phyloP scores from a whole-genome alignment of 768 basidiomycete species.

The Boletus reticuloceps region DNA sequence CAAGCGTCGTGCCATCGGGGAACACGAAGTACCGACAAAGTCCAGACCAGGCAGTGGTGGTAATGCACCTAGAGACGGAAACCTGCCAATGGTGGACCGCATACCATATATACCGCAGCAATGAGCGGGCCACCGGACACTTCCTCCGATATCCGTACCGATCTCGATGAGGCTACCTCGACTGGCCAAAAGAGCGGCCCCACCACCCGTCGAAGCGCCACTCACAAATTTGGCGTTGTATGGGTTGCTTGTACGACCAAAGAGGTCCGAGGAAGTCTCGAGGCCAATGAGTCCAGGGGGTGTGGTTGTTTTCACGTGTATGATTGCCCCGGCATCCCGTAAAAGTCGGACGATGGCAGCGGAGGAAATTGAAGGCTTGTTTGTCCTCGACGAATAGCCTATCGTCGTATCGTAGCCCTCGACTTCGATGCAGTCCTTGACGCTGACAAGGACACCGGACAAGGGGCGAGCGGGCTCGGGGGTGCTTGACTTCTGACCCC shows the following conservation, averaged over 20 bases:
- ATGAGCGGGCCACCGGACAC: constrained; percentile 46
- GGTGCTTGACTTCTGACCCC: not conserved
- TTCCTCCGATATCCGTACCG: constrained; percentile 50
- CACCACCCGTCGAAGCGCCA: constrained; percentile 54
- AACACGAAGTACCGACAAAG: constrained; percentile 34
- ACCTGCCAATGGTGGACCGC: constrained; percentile 38
- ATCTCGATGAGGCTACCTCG: constrained; percentile 46
- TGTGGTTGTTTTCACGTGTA: constrained; percentile 41
- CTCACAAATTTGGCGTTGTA: constrained; percentile 39
- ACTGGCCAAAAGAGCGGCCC: constrained; percentile 45
- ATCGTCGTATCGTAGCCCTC: constrained; percentile 46
- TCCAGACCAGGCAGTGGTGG: constrained; percentile 39
- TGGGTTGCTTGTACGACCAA: constrained; percentile 48
- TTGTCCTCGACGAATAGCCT: constrained; percentile 40
- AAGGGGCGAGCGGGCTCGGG: constrained; percentile 24
- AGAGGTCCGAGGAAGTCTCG: constrained; percentile 43
- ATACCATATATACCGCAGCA: constrained; percentile 47
- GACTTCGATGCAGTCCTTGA: constrained; percentile 49
- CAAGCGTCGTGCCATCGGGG: constrained; percentile 41
- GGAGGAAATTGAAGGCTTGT: constrained; percentile 33
- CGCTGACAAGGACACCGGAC: constrained; percentile 46
- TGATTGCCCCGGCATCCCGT: constrained; percentile 40
- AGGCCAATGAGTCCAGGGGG: constrained; percentile 42
- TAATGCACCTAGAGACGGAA: constrained; percentile 33
- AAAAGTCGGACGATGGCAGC: constrained; percentile 41